Evolutionary conservation across 306 rosid genomes (phyloP).

Genomic region (Trifolium fragiferum): DNA sequence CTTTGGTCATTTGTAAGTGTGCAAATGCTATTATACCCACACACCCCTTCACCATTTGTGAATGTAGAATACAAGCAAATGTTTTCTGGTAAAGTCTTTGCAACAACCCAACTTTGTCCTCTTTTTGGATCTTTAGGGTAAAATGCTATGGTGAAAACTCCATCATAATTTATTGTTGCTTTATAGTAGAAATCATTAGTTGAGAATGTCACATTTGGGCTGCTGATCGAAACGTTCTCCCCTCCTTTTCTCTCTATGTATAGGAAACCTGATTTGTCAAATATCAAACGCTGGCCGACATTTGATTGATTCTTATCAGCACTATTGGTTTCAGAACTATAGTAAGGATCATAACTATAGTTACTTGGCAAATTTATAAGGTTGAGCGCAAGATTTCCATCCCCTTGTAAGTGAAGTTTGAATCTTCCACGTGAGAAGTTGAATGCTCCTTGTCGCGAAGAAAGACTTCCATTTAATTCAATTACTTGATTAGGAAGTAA

Average conservation of each 20-base stretch:
- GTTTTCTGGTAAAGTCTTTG: constrained; percentile 36
- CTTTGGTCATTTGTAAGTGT: constrained; percentile 32
- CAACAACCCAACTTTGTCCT: constrained; percentile 35
- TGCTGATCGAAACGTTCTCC: background rate
- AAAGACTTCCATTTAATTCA: constrained; percentile 38
- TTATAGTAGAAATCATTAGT: constrained; percentile 36
- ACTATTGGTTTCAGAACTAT: background rate
- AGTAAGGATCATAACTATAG: constrained; percentile 24
- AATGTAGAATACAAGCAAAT: constrained; percentile 3
- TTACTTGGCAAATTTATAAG: constrained; percentile 46
- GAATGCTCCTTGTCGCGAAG: constrained; percentile 44
- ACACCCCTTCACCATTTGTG: constrained; percentile 41
- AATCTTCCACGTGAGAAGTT: constrained; percentile 54
- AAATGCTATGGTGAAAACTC: constrained; percentile 47
- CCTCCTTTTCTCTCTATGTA: constrained; percentile 45
- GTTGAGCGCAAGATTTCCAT: constrained; percentile 51
- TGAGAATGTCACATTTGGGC: background rate
- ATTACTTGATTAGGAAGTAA: constrained; percentile 55
- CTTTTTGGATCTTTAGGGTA: constrained; percentile 39
- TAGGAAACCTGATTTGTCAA: constrained; percentile 47
- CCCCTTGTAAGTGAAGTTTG: constrained; percentile 36
- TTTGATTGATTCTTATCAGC: constrained; percentile 10
- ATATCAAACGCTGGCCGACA: constrained; percentile 45
- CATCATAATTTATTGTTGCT: constrained; percentile 60
- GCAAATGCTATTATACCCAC: constrained; percentile 63